These are phyloP conservation scores for Chlorella variabilis DNA, from an alignment of 163 green algal genomes.

Conservation along the genomic window DNA sequence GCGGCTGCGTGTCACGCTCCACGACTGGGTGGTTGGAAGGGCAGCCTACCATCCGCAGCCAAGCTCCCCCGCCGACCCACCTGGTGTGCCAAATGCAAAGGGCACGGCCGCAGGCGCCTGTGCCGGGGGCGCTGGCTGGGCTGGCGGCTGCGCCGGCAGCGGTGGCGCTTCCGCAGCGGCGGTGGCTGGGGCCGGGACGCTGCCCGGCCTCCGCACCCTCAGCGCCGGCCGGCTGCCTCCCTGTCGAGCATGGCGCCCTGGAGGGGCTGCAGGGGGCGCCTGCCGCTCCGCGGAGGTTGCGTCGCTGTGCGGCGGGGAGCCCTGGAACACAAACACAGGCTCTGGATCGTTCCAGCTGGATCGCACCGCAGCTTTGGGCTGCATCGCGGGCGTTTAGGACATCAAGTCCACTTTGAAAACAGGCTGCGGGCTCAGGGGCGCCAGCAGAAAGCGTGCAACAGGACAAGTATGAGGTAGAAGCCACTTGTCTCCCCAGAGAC, in stretches of 20 bases:
- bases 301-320: neutral
- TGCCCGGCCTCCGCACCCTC: constrained; percentile 6
- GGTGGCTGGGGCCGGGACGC: neutral
- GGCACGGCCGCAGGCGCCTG: neutral
- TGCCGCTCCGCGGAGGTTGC: neutral
- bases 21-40: no score
- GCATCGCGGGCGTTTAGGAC: neutral
- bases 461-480: no score
- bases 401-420: no score
- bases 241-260: neutral
- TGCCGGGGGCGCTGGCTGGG: no score
- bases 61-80: neutral
- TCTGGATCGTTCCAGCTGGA: neutral
- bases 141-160: neutral
- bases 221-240: neutral
- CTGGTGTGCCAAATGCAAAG: neutral
- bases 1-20: no score
- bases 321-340: constrained; percentile 1
- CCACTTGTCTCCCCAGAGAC: no score
- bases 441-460: neutral
- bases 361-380: neutral
- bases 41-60: no score
- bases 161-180: neutral
- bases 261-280: neutral
- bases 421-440: neutral